Percentiles rank a stretch among this genome's conserved stretches.
Conservation (phyloP, 805 yeast species). For the Kodamaea restingae region DNA sequence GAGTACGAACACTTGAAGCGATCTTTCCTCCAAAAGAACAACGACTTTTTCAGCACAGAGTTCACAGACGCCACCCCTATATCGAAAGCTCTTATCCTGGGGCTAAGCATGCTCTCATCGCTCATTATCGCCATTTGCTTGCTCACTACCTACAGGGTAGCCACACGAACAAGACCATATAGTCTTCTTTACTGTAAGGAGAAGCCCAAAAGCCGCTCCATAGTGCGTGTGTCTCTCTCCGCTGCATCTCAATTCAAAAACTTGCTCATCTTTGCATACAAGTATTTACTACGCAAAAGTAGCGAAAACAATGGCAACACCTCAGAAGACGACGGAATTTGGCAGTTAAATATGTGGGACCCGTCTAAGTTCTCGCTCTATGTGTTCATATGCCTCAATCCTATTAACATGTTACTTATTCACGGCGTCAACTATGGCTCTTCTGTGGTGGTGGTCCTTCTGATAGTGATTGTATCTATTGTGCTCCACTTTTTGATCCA, state of each 20-base stretch:
- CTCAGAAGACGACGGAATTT: conserved; percentile 31
- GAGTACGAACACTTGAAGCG: conserved; percentile 29
- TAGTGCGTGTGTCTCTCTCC: conserved; percentile 11
- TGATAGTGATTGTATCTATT: conserved; percentile 10
- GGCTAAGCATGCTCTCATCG: conserved; percentile 12
- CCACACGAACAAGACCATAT: conserved; percentile 24
- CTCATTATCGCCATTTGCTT: conserved; percentile 7
- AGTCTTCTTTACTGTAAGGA: conserved; percentile 27
- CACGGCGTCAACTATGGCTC: conserved; percentile 29
- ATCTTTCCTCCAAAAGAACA: conserved; percentile 8
- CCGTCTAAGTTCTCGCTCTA: conserved; percentile 57
- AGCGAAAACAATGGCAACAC: conserved; percentile 6
- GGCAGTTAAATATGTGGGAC: conserved; percentile 63
- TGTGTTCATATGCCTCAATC: conserved; percentile 55
- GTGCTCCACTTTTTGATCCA: conserved; percentile 35
- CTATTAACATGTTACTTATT: conserved; percentile 44
- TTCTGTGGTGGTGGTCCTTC: conserved; percentile 17
- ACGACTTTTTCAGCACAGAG: conserved; percentile 5
- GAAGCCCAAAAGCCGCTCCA: conserved; percentile 26
- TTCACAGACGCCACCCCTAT: conserved; percentile 4
- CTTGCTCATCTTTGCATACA: conserved; percentile 5
- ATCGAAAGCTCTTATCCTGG: conserved; percentile 16
- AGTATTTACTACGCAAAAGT: background rate
- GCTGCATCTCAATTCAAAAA: conserved; percentile 7
- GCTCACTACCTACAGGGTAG: conserved; percentile 11